Percentiles rank a stretch among this genome's conserved stretches.
Conservation (phyloP, 2,329 filamentous ascomycete genomes). For the Fusarium coffeatum region DNA sequence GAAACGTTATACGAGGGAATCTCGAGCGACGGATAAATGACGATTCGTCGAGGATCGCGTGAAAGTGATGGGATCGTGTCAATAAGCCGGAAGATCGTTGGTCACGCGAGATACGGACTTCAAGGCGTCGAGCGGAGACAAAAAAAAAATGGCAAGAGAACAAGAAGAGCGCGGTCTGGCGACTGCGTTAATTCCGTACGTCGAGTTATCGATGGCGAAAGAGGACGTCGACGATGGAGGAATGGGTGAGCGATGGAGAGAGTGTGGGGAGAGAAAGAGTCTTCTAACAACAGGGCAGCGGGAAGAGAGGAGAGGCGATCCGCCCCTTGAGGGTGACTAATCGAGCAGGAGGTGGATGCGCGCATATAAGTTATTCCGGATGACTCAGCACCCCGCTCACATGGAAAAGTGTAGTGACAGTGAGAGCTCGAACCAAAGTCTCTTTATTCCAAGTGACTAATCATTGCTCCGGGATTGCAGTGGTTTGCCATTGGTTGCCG, state of each 20-base stretch:
- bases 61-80: constrained; percentile 19
- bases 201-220: constrained; percentile 35
- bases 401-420: neutral
- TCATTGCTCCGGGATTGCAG: constrained; percentile 17
- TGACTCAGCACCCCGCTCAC: constrained; percentile 1
- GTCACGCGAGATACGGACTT: neutral
- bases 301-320: constrained; percentile 16
- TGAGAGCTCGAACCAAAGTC: neutral
- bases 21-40: constrained; percentile 13
- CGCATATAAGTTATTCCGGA: constrained; percentile 26
- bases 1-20: constrained; percentile 24
- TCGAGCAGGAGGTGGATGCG: neutral
- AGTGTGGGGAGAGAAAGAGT: constrained; percentile 43
- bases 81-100: constrained; percentile 12
- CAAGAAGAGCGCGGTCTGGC: constrained; percentile 1
- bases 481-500: constrained; percentile 47
- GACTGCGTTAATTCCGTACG: constrained; percentile 19
- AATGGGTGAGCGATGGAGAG: constrained; percentile 21
- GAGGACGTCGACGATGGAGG: constrained; percentile 30
- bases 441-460: constrained; percentile 39
- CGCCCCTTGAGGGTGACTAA: constrained; percentile 34
- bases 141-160: neutral
- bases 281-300: constrained; percentile 22
- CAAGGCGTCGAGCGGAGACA: neutral
- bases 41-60: constrained; percentile 15